These are phyloP conservation scores for Aspergillus bertholletiae DNA, from an alignment of 495 filamentous ascomycete genomes.

Conservation along the genomic window DNA sequence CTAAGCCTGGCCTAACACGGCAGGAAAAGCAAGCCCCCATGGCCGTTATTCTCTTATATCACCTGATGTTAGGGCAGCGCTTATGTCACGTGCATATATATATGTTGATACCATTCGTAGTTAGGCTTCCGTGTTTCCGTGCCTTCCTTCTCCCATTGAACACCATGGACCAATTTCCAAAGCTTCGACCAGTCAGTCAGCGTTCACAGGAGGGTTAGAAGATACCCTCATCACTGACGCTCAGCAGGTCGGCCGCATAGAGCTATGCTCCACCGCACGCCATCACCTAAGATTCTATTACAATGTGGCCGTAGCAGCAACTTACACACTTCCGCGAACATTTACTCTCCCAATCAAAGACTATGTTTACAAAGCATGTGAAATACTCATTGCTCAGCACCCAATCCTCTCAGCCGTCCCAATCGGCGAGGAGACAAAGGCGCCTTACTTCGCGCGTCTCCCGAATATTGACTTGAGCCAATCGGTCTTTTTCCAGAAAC, in stretches of 20 bases:
- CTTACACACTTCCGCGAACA: constrained; percentile 29
- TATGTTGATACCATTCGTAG: background rate
- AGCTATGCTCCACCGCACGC: constrained; percentile 41
- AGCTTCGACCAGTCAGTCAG: constrained; percentile 29
- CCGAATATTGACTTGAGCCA: constrained; percentile 37
- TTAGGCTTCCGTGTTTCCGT: background rate
- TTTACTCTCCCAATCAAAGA: constrained; percentile 28
- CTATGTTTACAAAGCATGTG: constrained; percentile 35
- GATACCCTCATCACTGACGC: background rate
- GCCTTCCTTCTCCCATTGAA: background rate
- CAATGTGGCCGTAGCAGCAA: constrained; percentile 38
- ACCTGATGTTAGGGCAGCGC: background rate
- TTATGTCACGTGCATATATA: background rate
- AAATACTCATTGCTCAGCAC: constrained; percentile 35
- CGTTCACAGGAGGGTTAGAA: background rate
- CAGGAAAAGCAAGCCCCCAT: too few relatives aligned
- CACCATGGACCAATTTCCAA: constrained; percentile 15
- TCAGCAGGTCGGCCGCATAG: constrained; percentile 25
- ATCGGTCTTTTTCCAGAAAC: constrained; percentile 28
- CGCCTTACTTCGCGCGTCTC: constrained; percentile 44
- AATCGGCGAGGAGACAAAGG: constrained; percentile 33
- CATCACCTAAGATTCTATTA: constrained; percentile 43
- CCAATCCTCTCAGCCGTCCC: constrained; percentile 41
- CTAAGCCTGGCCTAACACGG: background rate
- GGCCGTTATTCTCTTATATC: too few relatives aligned